A percentile compares a stretch with the other conserved stretches of the same genome.
Evolutionary conservation across 1,139 yeast species (phyloP).

Genomic region (Schwanniomyces etchellsii): DNA sequence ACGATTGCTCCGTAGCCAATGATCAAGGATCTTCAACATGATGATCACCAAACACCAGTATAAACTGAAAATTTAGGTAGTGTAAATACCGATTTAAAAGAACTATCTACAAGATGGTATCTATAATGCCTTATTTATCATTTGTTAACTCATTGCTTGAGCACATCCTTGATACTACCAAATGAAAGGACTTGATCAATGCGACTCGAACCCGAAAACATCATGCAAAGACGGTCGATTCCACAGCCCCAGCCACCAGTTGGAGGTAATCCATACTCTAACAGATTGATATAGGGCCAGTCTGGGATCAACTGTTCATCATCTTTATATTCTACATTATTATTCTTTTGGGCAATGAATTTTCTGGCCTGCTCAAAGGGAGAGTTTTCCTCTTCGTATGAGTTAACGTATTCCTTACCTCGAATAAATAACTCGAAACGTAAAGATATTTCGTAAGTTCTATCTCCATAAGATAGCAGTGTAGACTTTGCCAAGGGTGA

Average conservation of each 20-base stretch:
- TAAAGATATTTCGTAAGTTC: conserved; percentile 45
- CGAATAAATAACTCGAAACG: conserved; percentile 81
- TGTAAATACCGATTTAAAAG: too few species aligned
- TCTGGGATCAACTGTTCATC: conserved; percentile 69
- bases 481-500: conserved; percentile 84
- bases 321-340: conserved; percentile 47
- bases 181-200: conserved; percentile 80
- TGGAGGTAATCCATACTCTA: conserved; percentile 95
- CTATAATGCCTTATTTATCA: too few species aligned
- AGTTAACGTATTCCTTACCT: conserved; percentile 82
- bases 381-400: conserved; percentile 94
- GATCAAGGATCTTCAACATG: too few species aligned
- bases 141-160: conserved; percentile 8
- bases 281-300: conserved; percentile 58
- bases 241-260: conserved; percentile 99
- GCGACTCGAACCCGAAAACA: conserved; percentile 55
- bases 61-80: too few species aligned
- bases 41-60: too few species aligned
- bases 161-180: conserved; percentile 73
- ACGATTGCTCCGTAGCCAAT: too few species aligned
- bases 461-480: conserved; percentile 14
- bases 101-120: too few species aligned
- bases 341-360: conserved; percentile 50
- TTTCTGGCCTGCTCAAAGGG: conserved; percentile 65
- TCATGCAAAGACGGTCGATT: conserved; percentile 81